These are phyloP conservation scores for Xeromyces bisporus DNA, from an alignment of 495 filamentous ascomycete species.

Conservation along the genomic window DNA sequence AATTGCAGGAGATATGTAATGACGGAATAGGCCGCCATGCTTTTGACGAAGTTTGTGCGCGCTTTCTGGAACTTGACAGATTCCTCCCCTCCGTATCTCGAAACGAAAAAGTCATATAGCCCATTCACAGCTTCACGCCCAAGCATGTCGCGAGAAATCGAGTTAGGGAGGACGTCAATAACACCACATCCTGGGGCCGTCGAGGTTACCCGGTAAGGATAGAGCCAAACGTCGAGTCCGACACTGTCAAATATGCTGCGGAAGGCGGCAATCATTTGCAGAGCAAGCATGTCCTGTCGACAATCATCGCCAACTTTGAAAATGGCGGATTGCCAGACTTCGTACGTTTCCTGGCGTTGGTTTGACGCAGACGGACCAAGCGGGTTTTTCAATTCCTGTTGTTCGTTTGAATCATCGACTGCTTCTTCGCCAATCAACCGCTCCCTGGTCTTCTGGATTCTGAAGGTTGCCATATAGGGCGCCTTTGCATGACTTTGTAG, in stretches of 20 bases:
- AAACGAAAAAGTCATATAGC: constrained; percentile 93
- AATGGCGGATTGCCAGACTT: constrained; percentile 97
- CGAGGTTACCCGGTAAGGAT: constrained; percentile 94
- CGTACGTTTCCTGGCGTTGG: constrained; percentile 39
- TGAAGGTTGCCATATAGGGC: constrained; percentile 96
- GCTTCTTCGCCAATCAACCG: constrained; percentile 12
- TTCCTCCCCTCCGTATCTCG: constrained; percentile 91
- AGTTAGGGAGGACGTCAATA: constrained; percentile 93
- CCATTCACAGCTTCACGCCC: constrained; percentile 95
- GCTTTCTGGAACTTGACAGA: constrained; percentile 89
- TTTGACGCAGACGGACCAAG: constrained; percentile 24
- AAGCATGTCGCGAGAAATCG: constrained; percentile 96
- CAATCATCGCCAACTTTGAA: constrained; percentile 99
- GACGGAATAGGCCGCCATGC: constrained; percentile 99
- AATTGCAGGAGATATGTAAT: constrained; percentile 95
- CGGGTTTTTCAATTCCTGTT: constrained; percentile 37
- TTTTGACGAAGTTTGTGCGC: constrained; percentile 94
- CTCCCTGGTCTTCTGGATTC: constrained; percentile 65
- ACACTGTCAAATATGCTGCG: constrained; percentile 87
- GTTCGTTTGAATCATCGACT: constrained; percentile 19
- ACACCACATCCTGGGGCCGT: constrained; percentile 96
- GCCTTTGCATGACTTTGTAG: constrained; percentile 96
- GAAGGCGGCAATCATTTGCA: constrained; percentile 97
- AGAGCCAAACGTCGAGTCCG: constrained; percentile 91
- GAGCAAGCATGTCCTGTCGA: constrained; percentile 85